Percentiles rank a stretch among this genome's conserved stretches.
Evolutionary conservation across 164 flowering plant species (phyloP).

Genomic region (Stephania cephalantha): DNA sequence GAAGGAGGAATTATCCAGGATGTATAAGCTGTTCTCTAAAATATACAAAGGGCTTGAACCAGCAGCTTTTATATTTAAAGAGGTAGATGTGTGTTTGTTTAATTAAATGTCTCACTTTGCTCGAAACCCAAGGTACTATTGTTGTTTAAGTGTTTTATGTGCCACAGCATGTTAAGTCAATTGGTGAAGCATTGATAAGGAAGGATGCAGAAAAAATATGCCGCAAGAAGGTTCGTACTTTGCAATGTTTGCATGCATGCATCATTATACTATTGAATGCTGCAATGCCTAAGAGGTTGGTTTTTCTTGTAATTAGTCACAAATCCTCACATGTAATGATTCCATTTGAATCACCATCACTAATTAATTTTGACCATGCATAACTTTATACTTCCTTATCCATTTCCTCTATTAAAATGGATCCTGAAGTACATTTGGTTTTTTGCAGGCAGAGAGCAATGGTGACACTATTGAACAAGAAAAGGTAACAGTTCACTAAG

Average conservation of each 20-base stretch:
- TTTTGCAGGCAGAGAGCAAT: constrained; percentile 23
- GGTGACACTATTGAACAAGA: constrained; percentile 23
- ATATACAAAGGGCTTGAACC: constrained; percentile 59
- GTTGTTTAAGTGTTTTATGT: background rate
- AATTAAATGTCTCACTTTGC: background rate
- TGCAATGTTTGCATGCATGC: background rate
- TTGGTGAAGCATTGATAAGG: constrained; percentile 62
- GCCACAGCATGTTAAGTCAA: constrained; percentile 64
- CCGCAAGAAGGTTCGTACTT: constrained; percentile 26
- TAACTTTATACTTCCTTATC: background rate
- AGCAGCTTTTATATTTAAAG: constrained; percentile 53
- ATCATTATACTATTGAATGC: background rate
- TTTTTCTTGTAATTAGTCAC: background rate
- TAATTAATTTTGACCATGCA: background rate
- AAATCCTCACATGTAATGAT: too few species aligned
- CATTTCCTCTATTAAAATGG: background rate
- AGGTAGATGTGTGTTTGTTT: constrained; percentile 29
- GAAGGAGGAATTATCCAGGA: constrained; percentile 52
- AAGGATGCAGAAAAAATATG: constrained; percentile 76
- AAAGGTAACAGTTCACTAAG: constrained; percentile 22
- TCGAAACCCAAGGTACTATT: background rate
- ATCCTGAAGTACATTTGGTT: background rate
- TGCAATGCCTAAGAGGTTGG: background rate
- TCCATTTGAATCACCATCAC: background rate
- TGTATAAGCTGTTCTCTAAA: constrained; percentile 61